Conservation (phyloP, 164 flowering plant genomes). For the Magnolia changhungtana region DNA sequence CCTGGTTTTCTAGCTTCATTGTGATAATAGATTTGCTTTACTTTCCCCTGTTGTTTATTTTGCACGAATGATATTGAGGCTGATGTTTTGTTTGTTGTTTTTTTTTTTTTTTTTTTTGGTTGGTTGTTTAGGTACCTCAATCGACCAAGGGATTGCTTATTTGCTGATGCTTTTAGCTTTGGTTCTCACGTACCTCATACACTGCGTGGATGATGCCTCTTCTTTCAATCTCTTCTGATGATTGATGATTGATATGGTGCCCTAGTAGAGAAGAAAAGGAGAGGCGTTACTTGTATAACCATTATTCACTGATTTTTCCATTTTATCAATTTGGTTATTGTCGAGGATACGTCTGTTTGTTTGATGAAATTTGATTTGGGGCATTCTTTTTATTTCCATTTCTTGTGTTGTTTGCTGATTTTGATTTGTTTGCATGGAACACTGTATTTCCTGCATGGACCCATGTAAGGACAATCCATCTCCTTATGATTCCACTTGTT, state of each 20-base stretch:
- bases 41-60: neutral
- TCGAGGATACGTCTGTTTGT: neutral
- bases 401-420: no score
- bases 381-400: no score
- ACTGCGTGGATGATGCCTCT: conserved; percentile 31
- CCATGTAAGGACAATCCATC: no score
- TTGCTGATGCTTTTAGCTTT: conserved; percentile 65
- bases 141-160: conserved; percentile 64
- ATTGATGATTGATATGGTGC: neutral
- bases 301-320: neutral
- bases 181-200: conserved; percentile 66
- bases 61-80: no score
- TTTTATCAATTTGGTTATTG: neutral
- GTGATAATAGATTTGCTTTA: neutral
- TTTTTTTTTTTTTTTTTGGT: neutral
- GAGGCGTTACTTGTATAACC: neutral
- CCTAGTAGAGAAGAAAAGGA: neutral
- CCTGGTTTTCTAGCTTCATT: neutral
- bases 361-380: no score
- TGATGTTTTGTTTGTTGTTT: neutral
- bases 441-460: no score
- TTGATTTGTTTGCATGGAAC: no score
- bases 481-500: no score
- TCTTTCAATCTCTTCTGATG: conserved; percentile 17
- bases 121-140: conserved; percentile 36